A percentile compares a stretch with the other conserved stretches of the same genome.
Evolutionary conservation across 768 basidiomycete genomes (phyloP).

Genomic region (Termitomyces sp.): DNA sequence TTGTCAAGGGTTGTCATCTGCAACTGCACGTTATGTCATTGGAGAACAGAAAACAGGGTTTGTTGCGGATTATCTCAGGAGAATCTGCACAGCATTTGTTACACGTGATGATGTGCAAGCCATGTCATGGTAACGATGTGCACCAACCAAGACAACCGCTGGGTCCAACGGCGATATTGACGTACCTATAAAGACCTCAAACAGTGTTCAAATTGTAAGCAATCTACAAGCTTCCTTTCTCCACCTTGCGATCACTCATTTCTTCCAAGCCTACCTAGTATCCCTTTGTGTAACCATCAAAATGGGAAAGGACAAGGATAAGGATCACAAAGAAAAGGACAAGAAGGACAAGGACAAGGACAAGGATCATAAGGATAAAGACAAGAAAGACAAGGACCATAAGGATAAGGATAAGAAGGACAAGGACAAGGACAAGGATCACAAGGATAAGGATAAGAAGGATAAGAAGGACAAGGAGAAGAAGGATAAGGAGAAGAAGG

Average conservation of each 20-base stretch:
- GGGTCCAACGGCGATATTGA: neutral
- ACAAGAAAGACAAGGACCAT: conserved; percentile 21
- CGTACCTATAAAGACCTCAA: neutral
- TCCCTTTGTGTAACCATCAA: neutral
- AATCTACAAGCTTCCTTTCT: neutral
- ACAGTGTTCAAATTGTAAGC: neutral
- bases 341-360: conserved; percentile 17
- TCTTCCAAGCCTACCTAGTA: neutral
- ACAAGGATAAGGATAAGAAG: conserved; percentile 13
- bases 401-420: conserved; percentile 17
- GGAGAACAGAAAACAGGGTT: neutral
- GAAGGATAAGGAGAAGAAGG: conserved; percentile 13
- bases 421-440: conserved; percentile 18
- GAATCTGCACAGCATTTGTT: neutral
- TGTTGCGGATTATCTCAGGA: neutral
- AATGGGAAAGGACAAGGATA: conserved; percentile 12
- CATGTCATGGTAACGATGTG: neutral
- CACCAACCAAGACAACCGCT: neutral
- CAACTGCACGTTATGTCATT: too few relatives aligned
- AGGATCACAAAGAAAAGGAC: conserved; percentile 22
- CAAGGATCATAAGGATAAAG: conserved; percentile 16
- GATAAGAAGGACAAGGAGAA: conserved; percentile 20
- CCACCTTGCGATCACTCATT: neutral
- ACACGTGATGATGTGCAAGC: neutral
- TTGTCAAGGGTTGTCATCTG: too few relatives aligned